phyloP scores from a whole-genome alignment of 208 protist genomes.

The Leishmania aethiopica region DNA sequence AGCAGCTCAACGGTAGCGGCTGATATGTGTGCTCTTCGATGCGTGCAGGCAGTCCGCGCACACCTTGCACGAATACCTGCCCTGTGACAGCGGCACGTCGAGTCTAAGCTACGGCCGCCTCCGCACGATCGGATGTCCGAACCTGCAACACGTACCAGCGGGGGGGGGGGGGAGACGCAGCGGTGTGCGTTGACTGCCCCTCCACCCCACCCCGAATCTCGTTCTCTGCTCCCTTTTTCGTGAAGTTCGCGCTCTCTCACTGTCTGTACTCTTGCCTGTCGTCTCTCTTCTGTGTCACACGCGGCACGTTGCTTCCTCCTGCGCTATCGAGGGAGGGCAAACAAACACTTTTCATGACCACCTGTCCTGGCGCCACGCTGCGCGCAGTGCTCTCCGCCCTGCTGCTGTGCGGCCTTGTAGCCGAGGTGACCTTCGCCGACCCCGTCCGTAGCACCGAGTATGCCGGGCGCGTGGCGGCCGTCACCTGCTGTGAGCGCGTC shows the following conservation, averaged over 20 bases:
- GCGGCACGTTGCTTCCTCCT: not conserved
- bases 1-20: not conserved
- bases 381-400: not conserved
- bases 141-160: not conserved
- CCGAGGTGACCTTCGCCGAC: not conserved
- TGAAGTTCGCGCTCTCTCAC: not conserved
- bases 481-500: conserved; percentile 44
- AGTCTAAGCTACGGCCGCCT: not conserved
- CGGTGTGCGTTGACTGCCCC: not conserved
- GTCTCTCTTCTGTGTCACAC: not conserved
- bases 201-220: not conserved
- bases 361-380: not conserved
- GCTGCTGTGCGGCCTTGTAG: conserved; percentile 1
- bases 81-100: not conserved
- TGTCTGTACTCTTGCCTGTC: not conserved
- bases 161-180: not conserved
- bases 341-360: not conserved
- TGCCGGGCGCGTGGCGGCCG: conserved; percentile 3
- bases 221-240: not conserved
- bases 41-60: not conserved
- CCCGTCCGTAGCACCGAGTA: not conserved
- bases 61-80: not conserved
- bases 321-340: not conserved
- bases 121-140: not conserved
- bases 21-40: not conserved